Evolutionary conservation across 1,139 yeast species (phyloP).

Genomic region (Geotrichum reessii): DNA sequence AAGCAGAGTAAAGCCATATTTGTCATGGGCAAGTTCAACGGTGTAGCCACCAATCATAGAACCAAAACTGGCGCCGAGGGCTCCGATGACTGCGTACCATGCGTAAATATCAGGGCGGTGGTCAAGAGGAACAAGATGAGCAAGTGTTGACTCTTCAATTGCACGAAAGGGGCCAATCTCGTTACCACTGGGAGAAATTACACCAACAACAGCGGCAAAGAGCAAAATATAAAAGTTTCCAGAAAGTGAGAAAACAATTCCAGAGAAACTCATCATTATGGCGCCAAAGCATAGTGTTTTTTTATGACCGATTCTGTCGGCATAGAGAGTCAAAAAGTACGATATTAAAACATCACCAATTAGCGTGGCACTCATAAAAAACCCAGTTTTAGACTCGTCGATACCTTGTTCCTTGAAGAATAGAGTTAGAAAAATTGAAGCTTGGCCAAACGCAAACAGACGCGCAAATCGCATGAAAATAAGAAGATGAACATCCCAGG

Average conservation of each 20-base stretch:
- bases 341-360: slow-evolving; percentile 16
- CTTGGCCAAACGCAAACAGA: slow-evolving; percentile 71
- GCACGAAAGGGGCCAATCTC: slow-evolving; percentile 92
- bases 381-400: slow-evolving; percentile 57
- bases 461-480: slow-evolving; percentile 69
- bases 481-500: slow-evolving; percentile 54
- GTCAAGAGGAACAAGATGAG: slow-evolving; percentile 65
- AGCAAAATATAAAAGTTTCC: slow-evolving; percentile 52
- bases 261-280: slow-evolving; percentile 64
- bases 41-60: slow-evolving; percentile 58
- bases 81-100: slow-evolving; percentile 58
- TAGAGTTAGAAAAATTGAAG: slow-evolving; percentile 64
- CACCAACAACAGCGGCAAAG: slow-evolving; percentile 58
- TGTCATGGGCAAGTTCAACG: slow-evolving; percentile 41
- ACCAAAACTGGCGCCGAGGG: slow-evolving; percentile 74
- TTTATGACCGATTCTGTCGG: slow-evolving; percentile 71
- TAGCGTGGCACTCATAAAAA: slow-evolving; percentile 65
- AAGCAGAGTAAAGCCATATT: slow-evolving; percentile 28
- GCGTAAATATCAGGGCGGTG: slow-evolving; percentile 75
- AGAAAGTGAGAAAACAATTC: slow-evolving; percentile 54
- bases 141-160: slow-evolving; percentile 79
- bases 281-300: slow-evolving; percentile 61
- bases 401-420: slow-evolving; percentile 56
- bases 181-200: slow-evolving; percentile 85
- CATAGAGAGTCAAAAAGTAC: slow-evolving; percentile 53